phyloP scores from a whole-genome alignment of 164 flowering plant genomes.

The Vitis riparia region DNA sequence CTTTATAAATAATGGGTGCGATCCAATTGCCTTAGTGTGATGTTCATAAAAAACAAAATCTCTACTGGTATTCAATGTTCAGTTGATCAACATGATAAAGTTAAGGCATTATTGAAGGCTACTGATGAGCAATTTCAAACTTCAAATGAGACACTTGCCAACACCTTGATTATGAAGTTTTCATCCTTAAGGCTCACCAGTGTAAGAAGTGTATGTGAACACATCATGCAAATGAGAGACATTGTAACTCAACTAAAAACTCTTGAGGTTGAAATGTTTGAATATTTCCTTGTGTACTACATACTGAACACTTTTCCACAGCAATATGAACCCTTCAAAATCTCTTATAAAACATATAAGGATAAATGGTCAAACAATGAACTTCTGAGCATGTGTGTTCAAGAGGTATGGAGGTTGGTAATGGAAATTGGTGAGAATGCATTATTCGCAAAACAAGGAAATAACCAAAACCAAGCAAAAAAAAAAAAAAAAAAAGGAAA shows the following conservation, averaged over 20 bases:
- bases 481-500: no score
- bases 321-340: no score
- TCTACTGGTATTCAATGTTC: neutral
- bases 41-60: neutral
- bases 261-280: no score
- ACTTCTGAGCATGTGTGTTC: constrained; percentile 1
- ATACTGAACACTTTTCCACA: neutral
- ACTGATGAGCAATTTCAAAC: constrained; percentile 3
- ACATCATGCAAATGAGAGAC: no score
- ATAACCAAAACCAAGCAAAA: no score
- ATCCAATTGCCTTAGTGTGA: neutral
- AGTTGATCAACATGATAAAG: neutral
- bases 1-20: constrained; percentile 1
- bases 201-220: no score
- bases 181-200: neutral
- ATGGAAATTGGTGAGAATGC: no score
- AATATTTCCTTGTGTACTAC: neutral
- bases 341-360: no score
- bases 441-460: neutral
- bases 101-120: neutral
- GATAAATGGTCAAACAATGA: no score
- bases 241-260: no score
- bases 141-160: neutral
- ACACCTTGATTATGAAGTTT: neutral
- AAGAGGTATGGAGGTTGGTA: no score